Base-by-base conservation (phyloP, 208 protist species). In the Acanthamoeba polyphaga region DNA sequence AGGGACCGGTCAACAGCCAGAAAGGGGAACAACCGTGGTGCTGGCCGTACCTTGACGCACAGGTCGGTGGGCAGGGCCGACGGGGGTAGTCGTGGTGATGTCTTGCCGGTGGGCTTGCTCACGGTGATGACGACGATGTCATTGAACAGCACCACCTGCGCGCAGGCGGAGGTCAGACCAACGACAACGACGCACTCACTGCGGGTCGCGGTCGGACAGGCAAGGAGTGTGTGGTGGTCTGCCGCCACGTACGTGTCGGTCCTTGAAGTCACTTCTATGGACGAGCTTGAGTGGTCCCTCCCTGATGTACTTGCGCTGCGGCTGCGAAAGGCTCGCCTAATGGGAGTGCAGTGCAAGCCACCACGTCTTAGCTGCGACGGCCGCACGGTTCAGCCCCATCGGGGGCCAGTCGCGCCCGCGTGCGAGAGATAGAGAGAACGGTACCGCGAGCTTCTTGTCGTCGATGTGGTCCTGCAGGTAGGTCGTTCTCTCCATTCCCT, bases 381-480 rank as follows among this genome's bases (percentile, higher is more conserved):
- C 10, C 8, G 15, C 10, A 76, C 13, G 22, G 13, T 76, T 43
- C 13, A 76, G n/a, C 12, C 3, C n/a, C 24, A 38, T 29, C 6
- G 53, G 3, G 7, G 15, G 10, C 13, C 6, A 58, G 13, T 19
- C 10, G 13, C 53, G 53, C 53, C 5, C 53, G 53, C 53, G 53
- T 0, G 51, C 51, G 51, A 78, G 29, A 1, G 1, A 3, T 2
- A 82, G 1, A 38, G 74, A 51, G 9, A 29, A 22, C 1, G 60
- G 32, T 34, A 82, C 74, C 74, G 74, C 74, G 6, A 82, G 17
- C 24, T 82, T 82, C 74, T 82, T 82, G 74, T 82, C 74, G 24
- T 82, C 74, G 43, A 82, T 46, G 46, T 82, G 74, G 12, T 82
- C 74, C 24, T 53, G 74, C 46, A 80, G n/a, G 72, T 80, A 80